A percentile compares a stretch with the other conserved stretches of the same genome.
phyloP scores from a whole-genome alignment of 2,329 filamentous ascomycete genomes.

The Hymenotorrendiella dingleyae region DNA sequence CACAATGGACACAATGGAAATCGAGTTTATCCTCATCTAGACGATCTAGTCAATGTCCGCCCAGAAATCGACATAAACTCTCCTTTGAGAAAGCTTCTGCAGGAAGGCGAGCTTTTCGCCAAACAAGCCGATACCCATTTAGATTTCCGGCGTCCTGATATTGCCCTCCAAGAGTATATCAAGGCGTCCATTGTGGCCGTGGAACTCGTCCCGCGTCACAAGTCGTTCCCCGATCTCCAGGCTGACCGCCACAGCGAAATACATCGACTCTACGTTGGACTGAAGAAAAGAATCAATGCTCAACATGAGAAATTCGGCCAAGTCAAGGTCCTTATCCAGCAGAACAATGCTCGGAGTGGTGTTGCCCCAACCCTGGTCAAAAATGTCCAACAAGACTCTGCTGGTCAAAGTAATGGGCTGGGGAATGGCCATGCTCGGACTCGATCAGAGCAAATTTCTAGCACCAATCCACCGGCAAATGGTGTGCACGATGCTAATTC shows the following conservation, averaged over 20 bases:
- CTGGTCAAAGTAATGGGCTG: background rate
- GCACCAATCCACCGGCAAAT: slow-evolving; percentile 4
- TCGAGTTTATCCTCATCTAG: slow-evolving; percentile 36
- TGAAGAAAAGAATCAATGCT: slow-evolving; percentile 45
- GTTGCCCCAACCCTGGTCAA: slow-evolving; percentile 30
- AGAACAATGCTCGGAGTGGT: slow-evolving; percentile 58
- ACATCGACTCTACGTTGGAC: slow-evolving; percentile 41
- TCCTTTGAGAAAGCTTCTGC: slow-evolving; percentile 48
- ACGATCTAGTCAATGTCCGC: slow-evolving; percentile 35
- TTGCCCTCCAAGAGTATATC: slow-evolving; percentile 79
- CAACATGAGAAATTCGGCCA: slow-evolving; percentile 46
- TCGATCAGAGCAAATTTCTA: slow-evolving; percentile 9
- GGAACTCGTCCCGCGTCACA: slow-evolving; percentile 69
- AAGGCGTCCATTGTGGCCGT: slow-evolving; percentile 73
- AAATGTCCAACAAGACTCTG: background rate
- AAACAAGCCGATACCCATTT: slow-evolving; percentile 56
- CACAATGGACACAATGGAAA: slow-evolving; percentile 15
- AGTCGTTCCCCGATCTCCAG: slow-evolving; percentile 63
- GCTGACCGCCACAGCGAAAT: slow-evolving; percentile 45
- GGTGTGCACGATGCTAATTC: background rate
- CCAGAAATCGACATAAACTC: slow-evolving; percentile 31
- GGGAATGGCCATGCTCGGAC: slow-evolving; percentile 14
- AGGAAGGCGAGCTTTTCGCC: slow-evolving; percentile 46
- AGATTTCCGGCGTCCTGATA: slow-evolving; percentile 61
- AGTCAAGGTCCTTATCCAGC: slow-evolving; percentile 54